A percentile compares a stretch with the other conserved stretches of the same genome.
phyloP scores from a whole-genome alignment of 495 filamentous ascomycete species.

The Aspergillus kassunensis region DNA sequence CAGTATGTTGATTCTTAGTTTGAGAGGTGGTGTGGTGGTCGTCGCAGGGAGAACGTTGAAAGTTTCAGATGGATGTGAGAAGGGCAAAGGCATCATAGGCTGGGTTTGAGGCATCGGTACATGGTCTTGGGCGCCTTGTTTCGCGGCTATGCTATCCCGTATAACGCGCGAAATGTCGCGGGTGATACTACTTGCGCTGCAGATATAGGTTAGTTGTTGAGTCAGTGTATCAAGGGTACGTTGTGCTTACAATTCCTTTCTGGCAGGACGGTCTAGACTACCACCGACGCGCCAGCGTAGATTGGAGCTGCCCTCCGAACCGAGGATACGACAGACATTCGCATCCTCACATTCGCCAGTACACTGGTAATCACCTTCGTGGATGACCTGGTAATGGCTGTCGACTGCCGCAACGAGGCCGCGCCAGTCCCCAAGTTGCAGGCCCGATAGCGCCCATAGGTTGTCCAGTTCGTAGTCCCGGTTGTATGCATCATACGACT shows the following conservation, averaged over 20 bases:
- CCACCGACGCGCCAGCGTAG: constrained; percentile 42
- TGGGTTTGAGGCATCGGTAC: constrained; percentile 17
- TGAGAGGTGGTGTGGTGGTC: constrained; percentile 21
- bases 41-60: constrained; percentile 5
- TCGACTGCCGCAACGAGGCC: constrained; percentile 46
- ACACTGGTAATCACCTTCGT: constrained; percentile 33
- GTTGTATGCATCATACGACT: constrained; percentile 37
- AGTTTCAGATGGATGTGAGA: constrained; percentile 12
- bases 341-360: constrained; percentile 28
- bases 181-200: constrained; percentile 41
- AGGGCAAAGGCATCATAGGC: constrained; percentile 13
- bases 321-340: constrained; percentile 35
- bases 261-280: constrained; percentile 20
- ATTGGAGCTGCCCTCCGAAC: constrained; percentile 24
- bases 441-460: constrained; percentile 41
- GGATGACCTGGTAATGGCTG: constrained; percentile 40
- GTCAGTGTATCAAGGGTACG: background rate
- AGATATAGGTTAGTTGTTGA: constrained; percentile 12
- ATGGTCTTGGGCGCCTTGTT: constrained; percentile 20
- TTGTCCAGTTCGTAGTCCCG: constrained; percentile 41
- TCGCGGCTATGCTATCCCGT: constrained; percentile 34
- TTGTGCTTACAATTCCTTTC: constrained; percentile 40
- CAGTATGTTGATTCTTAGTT: constrained; percentile 39
- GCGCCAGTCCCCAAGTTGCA: constrained; percentile 43
- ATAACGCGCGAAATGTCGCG: constrained; percentile 43